Conservation (phyloP, 805 yeast genomes). For the Teunomyces lycoperdinae region DNA sequence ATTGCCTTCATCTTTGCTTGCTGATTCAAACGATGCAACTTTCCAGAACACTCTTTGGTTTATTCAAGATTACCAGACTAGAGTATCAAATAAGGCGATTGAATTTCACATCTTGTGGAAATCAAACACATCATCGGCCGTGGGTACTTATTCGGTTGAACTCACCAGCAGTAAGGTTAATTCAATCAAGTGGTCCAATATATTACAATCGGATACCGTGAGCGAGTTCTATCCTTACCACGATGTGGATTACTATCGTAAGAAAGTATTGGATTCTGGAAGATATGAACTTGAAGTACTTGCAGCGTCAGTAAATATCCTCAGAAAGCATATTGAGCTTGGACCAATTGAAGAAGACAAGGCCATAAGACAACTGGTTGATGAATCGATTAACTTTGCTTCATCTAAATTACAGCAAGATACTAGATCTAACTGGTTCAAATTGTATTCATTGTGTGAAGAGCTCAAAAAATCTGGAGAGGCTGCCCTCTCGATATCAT, state of each 20-base stretch:
- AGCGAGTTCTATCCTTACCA: constrained; percentile 24
- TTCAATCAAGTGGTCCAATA: constrained; percentile 15
- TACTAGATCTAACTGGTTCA: constrained; percentile 57
- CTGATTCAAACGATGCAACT: neutral
- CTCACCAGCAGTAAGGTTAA: constrained; percentile 12
- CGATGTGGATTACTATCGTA: constrained; percentile 37
- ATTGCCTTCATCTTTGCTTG: constrained; percentile 8
- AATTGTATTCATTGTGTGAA: constrained; percentile 67
- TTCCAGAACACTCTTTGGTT: constrained; percentile 36
- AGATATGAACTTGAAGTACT: constrained; percentile 48
- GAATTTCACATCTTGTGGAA: constrained; percentile 53
- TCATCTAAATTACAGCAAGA: constrained; percentile 9
- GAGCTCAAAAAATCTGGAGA: constrained; percentile 61
- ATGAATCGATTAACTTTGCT: constrained; percentile 18
- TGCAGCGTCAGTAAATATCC: constrained; percentile 51
- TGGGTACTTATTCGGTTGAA: constrained; percentile 14
- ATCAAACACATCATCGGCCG: constrained; percentile 52
- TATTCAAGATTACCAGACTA: constrained; percentile 35
- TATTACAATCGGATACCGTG: constrained; percentile 8
- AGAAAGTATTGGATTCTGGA: constrained; percentile 49
- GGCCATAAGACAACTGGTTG: constrained; percentile 25
- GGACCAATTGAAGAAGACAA: constrained; percentile 8
- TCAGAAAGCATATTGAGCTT: constrained; percentile 38
- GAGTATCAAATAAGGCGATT: neutral
- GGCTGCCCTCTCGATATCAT: constrained; percentile 49